phyloP scores from a whole-genome alignment of 2,329 filamentous ascomycete genomes.

The Fusarium equiseti region DNA sequence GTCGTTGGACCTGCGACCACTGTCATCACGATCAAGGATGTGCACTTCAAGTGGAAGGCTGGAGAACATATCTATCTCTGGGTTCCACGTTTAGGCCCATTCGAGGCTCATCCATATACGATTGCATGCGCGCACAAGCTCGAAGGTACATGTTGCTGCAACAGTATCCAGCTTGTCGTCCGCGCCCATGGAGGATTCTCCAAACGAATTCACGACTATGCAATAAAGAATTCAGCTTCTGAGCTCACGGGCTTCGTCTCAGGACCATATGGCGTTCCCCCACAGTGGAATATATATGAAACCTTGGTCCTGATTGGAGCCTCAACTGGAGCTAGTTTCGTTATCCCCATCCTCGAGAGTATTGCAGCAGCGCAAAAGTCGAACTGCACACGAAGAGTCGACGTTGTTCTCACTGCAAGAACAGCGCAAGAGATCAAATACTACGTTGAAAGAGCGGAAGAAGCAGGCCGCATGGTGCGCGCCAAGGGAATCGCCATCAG shows the following conservation, averaged over 20 bases:
- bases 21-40: constrained; percentile 69
- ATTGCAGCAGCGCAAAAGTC: constrained; percentile 57
- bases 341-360: constrained; percentile 69
- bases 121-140: constrained; percentile 68
- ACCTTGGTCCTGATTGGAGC: constrained; percentile 70
- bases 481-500: constrained; percentile 62
- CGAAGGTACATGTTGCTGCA: constrained; percentile 66
- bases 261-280: constrained; percentile 68
- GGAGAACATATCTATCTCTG: constrained; percentile 73
- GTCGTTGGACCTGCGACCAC: constrained; percentile 65
- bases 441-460: constrained; percentile 64
- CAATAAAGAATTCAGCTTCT: constrained; percentile 53
- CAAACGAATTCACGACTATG: constrained; percentile 62
- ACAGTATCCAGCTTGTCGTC: constrained; percentile 70
- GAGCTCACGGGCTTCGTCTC: constrained; percentile 59
- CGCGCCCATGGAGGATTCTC: constrained; percentile 70
- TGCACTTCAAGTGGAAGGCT: constrained; percentile 69
- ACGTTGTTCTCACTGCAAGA: constrained; percentile 65
- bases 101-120: constrained; percentile 72
- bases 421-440: constrained; percentile 67
- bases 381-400: constrained; percentile 65
- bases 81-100: constrained; percentile 65
- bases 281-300: constrained; percentile 69
- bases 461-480: constrained; percentile 56
- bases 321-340: constrained; percentile 73